Conservation (phyloP, 2,329 filamentous ascomycete species). For the Stromatinia cepivora region DNA sequence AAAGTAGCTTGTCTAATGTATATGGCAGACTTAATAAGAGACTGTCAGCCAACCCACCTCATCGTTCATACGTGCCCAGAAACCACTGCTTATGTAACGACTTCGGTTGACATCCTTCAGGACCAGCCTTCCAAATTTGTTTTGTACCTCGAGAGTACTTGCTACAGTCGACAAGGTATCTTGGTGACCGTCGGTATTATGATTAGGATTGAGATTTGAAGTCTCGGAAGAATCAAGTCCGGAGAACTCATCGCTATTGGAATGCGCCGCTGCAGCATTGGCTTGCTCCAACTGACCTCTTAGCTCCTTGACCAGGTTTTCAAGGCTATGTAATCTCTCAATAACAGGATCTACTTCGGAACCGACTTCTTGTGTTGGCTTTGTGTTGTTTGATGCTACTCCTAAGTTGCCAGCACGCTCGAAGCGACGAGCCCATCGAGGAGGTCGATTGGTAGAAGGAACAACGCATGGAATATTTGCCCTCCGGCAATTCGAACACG, state of each 20-base stretch:
- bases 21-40: not conserved
- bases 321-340: slow-evolving; percentile 52
- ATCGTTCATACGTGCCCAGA: slow-evolving; percentile 57
- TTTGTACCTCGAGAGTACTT: slow-evolving; percentile 38
- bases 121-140: slow-evolving; percentile 51
- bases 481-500: slow-evolving; percentile 57
- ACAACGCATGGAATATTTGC: slow-evolving; percentile 54
- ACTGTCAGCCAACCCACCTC: slow-evolving; percentile 46
- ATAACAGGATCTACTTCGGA: slow-evolving; percentile 46
- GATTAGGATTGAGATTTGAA: slow-evolving; percentile 31
- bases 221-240: slow-evolving; percentile 38
- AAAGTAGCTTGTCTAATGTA: slow-evolving; percentile 30
- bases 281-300: slow-evolving; percentile 50
- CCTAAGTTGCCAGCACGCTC: slow-evolving; percentile 42
- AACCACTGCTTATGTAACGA: slow-evolving; percentile 53
- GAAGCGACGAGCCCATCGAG: slow-evolving; percentile 56
- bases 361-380: slow-evolving; percentile 31
- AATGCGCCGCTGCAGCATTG: slow-evolving; percentile 33
- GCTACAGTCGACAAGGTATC: not conserved
- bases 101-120: slow-evolving; percentile 44
- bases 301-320: slow-evolving; percentile 53
- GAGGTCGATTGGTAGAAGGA: slow-evolving; percentile 51
- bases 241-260: slow-evolving; percentile 22
- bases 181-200: slow-evolving; percentile 27
- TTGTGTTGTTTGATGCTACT: slow-evolving; percentile 31